Conservation (phyloP, 768 basidiomycete genomes). For the Mycena rebaudengoi region DNA sequence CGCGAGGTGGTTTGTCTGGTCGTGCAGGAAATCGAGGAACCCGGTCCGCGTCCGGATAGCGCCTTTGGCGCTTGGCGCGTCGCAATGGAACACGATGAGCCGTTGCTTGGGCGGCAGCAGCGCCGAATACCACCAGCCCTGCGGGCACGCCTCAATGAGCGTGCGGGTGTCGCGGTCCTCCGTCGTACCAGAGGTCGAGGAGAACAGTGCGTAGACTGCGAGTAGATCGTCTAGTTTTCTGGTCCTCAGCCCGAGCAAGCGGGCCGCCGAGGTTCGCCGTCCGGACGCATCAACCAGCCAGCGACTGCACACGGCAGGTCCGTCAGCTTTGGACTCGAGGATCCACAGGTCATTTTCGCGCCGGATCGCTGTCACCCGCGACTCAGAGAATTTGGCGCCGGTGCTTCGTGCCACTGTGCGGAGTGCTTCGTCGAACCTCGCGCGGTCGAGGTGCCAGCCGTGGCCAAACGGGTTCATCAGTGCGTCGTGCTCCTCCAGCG, state of each 20-base stretch:
- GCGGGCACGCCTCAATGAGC: constrained; percentile 42
- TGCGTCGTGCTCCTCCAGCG: constrained; percentile 38
- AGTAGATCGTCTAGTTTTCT: constrained; percentile 36
- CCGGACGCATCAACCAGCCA: constrained; percentile 50
- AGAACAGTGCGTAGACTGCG: constrained; percentile 39
- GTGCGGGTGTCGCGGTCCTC: constrained; percentile 42
- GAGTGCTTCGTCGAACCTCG: constrained; percentile 41
- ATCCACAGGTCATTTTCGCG: constrained; percentile 9
- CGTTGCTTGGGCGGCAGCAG: constrained; percentile 37
- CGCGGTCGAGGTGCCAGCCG: constrained; percentile 45
- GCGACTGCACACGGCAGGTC: constrained; percentile 19
- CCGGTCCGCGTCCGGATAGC: constrained; percentile 34
- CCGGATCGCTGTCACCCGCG: constrained; percentile 12
- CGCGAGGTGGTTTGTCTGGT: constrained; percentile 34
- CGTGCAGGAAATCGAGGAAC: constrained; percentile 39
- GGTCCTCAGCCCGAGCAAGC: constrained; percentile 36
- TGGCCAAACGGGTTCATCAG: constrained; percentile 45
- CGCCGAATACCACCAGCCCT: constrained; percentile 47
- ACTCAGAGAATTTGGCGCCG: constrained; percentile 19
- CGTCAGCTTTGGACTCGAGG: neutral
- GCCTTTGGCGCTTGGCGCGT: constrained; percentile 34
- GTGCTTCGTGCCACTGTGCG: constrained; percentile 29
- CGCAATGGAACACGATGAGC: constrained; percentile 44
- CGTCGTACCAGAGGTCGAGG: constrained; percentile 23
- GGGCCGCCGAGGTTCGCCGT: constrained; percentile 42